Conservation (phyloP, 2,329 filamentous ascomycete species). For the Orbilia blumenaviensis region DNA sequence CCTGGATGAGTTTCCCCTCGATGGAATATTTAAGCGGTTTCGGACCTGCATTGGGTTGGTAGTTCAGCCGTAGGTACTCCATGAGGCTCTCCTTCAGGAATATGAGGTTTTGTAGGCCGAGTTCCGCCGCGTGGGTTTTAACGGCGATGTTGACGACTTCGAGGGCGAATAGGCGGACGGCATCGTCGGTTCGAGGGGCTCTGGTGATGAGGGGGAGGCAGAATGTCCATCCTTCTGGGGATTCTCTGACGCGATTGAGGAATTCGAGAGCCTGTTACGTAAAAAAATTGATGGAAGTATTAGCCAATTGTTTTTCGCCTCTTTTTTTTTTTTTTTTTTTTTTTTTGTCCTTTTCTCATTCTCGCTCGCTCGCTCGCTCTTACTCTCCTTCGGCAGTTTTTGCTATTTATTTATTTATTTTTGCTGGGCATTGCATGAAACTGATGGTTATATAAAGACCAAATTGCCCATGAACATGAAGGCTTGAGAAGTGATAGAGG, state of each 20-base stretch:
- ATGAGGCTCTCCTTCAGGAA: conserved; percentile 83
- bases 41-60: conserved; percentile 64
- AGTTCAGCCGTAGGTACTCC: conserved; percentile 75
- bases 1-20: conserved; percentile 97
- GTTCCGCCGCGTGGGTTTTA: conserved; percentile 29
- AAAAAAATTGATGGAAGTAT: background rate
- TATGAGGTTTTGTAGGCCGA: conserved; percentile 68
- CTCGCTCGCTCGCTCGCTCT: too few relatives aligned
- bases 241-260: conserved; percentile 77
- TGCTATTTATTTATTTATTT: background rate
- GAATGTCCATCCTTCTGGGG: conserved; percentile 88
- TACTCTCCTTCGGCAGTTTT: too few relatives aligned
- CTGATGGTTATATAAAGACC: background rate
- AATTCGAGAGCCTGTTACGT: conserved; percentile 72
- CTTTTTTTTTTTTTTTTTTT: background rate
- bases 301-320: conserved; percentile 2
- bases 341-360: too few relatives aligned
- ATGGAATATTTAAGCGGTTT: conserved; percentile 76
- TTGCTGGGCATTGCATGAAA: background rate
- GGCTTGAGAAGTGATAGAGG: too few relatives aligned
- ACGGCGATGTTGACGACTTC: conserved; percentile 94
- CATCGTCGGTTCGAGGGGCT: conserved; percentile 77
- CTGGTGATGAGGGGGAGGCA: conserved; percentile 87
- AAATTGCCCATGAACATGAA: too few relatives aligned
- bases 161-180: conserved; percentile 86